Evolutionary conservation across 2,329 filamentous ascomycete species (phyloP).

Genomic region (Trichoderma guizhouense): DNA sequence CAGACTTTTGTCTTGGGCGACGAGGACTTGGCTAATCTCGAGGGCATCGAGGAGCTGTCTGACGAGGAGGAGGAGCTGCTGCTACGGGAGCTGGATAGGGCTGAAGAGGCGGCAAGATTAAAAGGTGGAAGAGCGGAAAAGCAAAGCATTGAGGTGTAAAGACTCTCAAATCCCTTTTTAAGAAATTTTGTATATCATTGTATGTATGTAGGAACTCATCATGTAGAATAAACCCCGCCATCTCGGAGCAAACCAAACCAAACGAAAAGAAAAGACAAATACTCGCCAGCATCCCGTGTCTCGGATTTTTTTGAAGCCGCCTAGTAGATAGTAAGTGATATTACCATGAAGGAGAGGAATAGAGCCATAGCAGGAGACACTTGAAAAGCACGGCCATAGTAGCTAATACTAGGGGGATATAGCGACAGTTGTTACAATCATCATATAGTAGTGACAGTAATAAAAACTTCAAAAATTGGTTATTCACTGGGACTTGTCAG

Average conservation of each 20-base stretch:
- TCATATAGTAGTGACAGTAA: not conserved
- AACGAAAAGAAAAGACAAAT: not conserved
- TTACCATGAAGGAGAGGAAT: not conserved
- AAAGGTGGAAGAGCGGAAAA: not conserved
- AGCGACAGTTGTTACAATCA: not conserved
- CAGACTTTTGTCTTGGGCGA: constrained; percentile 49
- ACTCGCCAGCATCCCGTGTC: no score
- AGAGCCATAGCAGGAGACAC: no score
- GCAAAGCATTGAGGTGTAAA: constrained; percentile 4
- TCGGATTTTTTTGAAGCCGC: not conserved
- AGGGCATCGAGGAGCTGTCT: constrained; percentile 39
- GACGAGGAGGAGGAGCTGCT: constrained; percentile 37
- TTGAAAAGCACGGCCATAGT: no score
- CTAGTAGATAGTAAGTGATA: not conserved
- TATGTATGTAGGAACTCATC: constrained; percentile 8
- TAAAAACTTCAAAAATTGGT: not conserved
- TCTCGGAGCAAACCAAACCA: not conserved
- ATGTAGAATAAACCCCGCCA: constrained; percentile 15
- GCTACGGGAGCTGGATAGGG: constrained; percentile 32
- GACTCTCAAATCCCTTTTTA: not conserved
- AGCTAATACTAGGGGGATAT: not conserved
- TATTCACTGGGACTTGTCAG: no score
- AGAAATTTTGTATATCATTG: constrained; percentile 19
- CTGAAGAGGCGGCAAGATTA: constrained; percentile 21
- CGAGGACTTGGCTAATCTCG: constrained; percentile 36